Conservation (phyloP, 176 grass and related monocot genomes). For the Raddia distichophylla region DNA sequence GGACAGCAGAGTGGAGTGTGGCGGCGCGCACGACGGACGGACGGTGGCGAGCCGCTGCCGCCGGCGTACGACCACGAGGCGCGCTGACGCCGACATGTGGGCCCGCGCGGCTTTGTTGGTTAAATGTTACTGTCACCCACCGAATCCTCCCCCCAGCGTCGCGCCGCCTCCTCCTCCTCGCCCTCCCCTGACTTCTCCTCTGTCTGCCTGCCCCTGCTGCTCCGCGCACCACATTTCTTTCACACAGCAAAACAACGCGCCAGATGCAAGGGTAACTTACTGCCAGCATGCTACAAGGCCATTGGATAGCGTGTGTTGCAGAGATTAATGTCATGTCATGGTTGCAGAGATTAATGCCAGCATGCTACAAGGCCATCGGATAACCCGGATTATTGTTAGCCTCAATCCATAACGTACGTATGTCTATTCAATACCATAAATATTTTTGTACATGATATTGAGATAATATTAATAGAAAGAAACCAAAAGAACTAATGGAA, state of each 20-base stretch:
- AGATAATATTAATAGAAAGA: no score
- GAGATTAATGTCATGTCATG: no score
- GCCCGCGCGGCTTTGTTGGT: neutral
- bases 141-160: neutral
- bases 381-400: no score
- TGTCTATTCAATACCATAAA: no score
- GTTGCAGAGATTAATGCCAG: no score
- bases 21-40: conserved; percentile 59
- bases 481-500: no score
- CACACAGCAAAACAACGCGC: neutral
- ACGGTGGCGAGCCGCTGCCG: conserved; percentile 79
- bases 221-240: neutral
- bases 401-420: no score
- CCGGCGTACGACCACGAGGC: neutral
- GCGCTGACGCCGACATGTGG: neutral
- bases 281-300: no score
- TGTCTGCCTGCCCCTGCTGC: neutral
- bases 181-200: neutral
- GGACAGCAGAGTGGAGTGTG: neutral
- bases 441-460: no score
- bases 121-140: conserved; percentile 17
- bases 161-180: neutral
- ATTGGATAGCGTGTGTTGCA: no score
- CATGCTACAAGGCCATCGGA: no score
- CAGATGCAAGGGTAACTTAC: neutral